Evolutionary conservation across 257 asterid genomes (phyloP), one percentile per base, ranked within the genome.

Genomic region (Anisodus acutangulus): DNA sequence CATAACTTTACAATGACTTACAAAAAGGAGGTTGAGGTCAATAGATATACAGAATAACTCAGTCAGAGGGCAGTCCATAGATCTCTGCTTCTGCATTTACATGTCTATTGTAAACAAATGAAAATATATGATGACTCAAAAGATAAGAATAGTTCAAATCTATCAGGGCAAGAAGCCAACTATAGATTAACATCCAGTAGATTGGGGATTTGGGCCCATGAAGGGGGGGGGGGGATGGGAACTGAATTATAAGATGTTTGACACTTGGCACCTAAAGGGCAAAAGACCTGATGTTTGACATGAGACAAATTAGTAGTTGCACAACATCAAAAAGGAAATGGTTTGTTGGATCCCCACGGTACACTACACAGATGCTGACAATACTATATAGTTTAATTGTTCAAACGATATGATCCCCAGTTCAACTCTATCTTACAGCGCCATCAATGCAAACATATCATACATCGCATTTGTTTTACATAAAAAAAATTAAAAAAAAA

Each of bases 91-190:
- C 81, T 76, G 8, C 45, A 76, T 19, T 76, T 76, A 54, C 63
- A 76, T 7, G 51, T 26, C 43, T 19, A 74, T 6, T 74, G 60
- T 49, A 47, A 47, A 47, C 43, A 49, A 72, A 22, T 51, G 45
- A 76, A 76, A 76, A 76, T 22, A 76, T 53, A 22, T 22, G 63
- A 76, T 6, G 45, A 49, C 4, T 76, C 45, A 13, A 26, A 76
- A 76, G 59, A 78, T 3, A 12, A 26, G 64, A 78, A 53, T 53
- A 78, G 59, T 53, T 53, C 81, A 53, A 76, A 31, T 78, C 13
- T 78, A 78, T 51, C 22, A 13, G 63, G 63, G 2, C 64, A 26
- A 49, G 63, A 76, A 22, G 80, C 22, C 62, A 74, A 5, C 13
- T 51, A 68, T 8, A 68, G 2, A 68, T 68, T 37, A 41, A 9